A percentile compares a stretch with the other conserved stretches of the same genome.
These are phyloP conservation scores for Grosmannia huntii DNA, from an alignment of 2,329 filamentous ascomycete species.

Conservation along the genomic window DNA sequence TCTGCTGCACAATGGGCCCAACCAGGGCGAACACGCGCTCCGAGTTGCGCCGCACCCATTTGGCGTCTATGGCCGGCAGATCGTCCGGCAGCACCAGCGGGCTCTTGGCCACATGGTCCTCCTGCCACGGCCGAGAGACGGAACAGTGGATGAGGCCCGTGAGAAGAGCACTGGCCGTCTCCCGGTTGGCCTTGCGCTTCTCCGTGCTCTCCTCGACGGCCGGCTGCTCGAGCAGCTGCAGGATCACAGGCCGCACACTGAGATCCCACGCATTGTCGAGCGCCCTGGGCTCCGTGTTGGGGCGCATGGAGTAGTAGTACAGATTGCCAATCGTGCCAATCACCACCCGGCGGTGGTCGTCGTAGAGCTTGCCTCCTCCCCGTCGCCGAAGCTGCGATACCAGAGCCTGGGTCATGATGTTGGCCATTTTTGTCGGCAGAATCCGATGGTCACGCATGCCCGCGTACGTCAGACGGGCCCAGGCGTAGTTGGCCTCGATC, in stretches of 20 bases:
- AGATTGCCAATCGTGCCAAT: constrained; percentile 67
- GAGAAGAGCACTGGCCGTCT: constrained; percentile 55
- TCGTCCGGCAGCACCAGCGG: constrained; percentile 54
- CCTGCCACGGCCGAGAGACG: constrained; percentile 54
- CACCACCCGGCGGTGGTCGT: constrained; percentile 43
- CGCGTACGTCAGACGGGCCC: constrained; percentile 72
- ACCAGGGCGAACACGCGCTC: constrained; percentile 50
- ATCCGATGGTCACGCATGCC: constrained; percentile 49
- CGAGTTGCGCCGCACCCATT: constrained; percentile 72
- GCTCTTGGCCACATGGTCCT: constrained; percentile 53
- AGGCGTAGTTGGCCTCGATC: constrained; percentile 68
- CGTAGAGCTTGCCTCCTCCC: constrained; percentile 40
- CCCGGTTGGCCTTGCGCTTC: constrained; percentile 30
- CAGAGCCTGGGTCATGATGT: constrained; percentile 51
- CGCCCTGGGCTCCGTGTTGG: constrained; percentile 50
- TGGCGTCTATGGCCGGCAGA: constrained; percentile 69
- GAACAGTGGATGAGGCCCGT: constrained; percentile 55
- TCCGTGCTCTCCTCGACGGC: constrained; percentile 17
- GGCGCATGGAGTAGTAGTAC: constrained; percentile 71
- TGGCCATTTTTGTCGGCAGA: constrained; percentile 40
- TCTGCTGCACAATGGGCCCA: constrained; percentile 44
- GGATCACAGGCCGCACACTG: constrained; percentile 53
- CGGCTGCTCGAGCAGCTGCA: constrained; percentile 36
- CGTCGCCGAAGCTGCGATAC: constrained; percentile 53
- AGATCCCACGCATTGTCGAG: constrained; percentile 69